A percentile compares a stretch with the other conserved stretches of the same genome.
Evolutionary conservation across 164 flowering plant species (phyloP).

Genomic region (Nelumbo lutea): DNA sequence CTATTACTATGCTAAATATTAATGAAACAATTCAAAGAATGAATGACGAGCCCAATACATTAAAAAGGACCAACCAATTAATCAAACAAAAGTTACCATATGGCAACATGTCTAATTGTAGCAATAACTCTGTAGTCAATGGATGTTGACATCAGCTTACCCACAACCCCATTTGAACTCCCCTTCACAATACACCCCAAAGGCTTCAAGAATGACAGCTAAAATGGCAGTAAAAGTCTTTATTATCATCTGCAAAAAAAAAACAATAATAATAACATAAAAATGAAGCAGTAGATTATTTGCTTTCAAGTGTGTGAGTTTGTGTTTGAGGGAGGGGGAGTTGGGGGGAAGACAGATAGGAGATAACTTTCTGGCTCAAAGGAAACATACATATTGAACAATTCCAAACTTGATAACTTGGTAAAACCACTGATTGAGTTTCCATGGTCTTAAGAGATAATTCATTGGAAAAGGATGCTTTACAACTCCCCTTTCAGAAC

Average conservation of each 20-base stretch:
- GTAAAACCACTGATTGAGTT: constrained; percentile 83
- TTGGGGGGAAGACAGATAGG: not conserved
- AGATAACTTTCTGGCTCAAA: not conserved
- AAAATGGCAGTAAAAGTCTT: constrained; percentile 63
- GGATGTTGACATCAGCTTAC: constrained; percentile 38
- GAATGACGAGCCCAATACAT: not conserved
- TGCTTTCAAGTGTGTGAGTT: not conserved
- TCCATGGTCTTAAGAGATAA: constrained; percentile 77
- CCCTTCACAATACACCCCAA: constrained; percentile 93
- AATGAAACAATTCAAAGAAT: not conserved
- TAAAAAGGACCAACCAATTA: not conserved
- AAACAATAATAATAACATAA: constrained; percentile 1
- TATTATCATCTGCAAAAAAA: constrained; percentile 73
- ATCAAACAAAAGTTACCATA: not conserved
- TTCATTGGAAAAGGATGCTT: constrained; percentile 94
- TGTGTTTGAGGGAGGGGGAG: no score
- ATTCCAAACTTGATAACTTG: constrained; percentile 88
- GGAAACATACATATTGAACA: constrained; percentile 89
- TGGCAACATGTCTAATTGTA: not conserved
- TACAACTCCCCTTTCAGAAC: constrained; percentile 59
- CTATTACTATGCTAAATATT: no score
- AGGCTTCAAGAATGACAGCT: constrained; percentile 85
- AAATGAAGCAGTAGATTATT: not conserved
- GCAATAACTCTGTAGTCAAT: not conserved
- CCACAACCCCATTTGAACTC: constrained; percentile 84